These are phyloP conservation scores for Inosperma sp. DNA, from an alignment of 768 basidiomycete genomes.

Conservation along the genomic window DNA sequence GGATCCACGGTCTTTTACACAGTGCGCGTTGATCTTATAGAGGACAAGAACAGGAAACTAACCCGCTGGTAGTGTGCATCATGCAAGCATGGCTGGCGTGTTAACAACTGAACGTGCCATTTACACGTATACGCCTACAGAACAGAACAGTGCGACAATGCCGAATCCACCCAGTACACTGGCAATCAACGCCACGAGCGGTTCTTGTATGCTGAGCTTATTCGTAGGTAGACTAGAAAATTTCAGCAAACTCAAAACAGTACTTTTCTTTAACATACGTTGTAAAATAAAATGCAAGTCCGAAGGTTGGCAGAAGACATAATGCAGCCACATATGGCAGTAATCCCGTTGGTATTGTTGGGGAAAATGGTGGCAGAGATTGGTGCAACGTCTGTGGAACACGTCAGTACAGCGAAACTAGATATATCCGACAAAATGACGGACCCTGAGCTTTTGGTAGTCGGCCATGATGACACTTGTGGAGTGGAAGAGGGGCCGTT, in stretches of 20 bases:
- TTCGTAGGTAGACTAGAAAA: slow-evolving; percentile 67
- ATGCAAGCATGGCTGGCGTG: slow-evolving; percentile 78
- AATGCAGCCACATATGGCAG: slow-evolving; percentile 74
- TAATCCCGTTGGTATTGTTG: slow-evolving; percentile 58
- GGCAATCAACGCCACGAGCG: slow-evolving; percentile 64
- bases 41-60: slow-evolving; percentile 9
- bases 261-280: slow-evolving; percentile 47
- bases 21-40: slow-evolving; percentile 43
- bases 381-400: slow-evolving; percentile 52
- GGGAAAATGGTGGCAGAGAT: slow-evolving; percentile 64
- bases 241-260: slow-evolving; percentile 9
- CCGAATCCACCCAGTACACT: slow-evolving; percentile 84
- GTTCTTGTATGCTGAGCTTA: slow-evolving; percentile 57
- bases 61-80: slow-evolving; percentile 52
- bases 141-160: slow-evolving; percentile 84
- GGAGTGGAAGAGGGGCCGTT: slow-evolving; percentile 16
- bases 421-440: slow-evolving; percentile 5
- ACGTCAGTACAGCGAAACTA: slow-evolving; percentile 8
- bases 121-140: slow-evolving; percentile 77
- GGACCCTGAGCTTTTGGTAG: slow-evolving; percentile 54
- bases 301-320: slow-evolving; percentile 71
- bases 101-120: slow-evolving; percentile 57
- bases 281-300: slow-evolving; percentile 86
- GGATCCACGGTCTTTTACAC: slow-evolving; percentile 93
- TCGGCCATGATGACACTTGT: slow-evolving; percentile 44